Base-by-base conservation (phyloP, 257 asterid species). In the Plantago ovata region DNA sequence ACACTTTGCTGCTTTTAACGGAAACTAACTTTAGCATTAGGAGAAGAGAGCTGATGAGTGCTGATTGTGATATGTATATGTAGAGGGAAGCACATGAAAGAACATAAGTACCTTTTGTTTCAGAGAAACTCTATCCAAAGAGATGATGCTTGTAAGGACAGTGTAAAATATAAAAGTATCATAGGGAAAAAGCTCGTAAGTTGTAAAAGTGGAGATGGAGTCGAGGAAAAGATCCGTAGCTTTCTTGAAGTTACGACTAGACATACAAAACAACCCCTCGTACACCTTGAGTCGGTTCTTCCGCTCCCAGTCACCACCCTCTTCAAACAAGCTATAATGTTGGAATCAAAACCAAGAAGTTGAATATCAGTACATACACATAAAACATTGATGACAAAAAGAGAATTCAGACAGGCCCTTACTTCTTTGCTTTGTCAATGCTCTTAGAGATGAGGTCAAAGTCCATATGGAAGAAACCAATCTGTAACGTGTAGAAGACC, bases 231-330 rank as follows among this genome's bases (percentile, higher is more conserved):
- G 97, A 53, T 58, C 64, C 1, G 98, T 95, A 38, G 98, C 95
- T 84, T 82, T 93, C 81, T 89, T 84, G 76, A 92, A 85, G 71
- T 92, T 82, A 54, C 96, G 98, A 39, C 97, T 86, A 33, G 97
- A 81, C 98, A 93, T 86, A 78, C 95, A 93, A 68, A 72, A 93
- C 67, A 93, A 79, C 40, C 98, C 98, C 74, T 93, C 98, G 10
- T 88, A 93, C 57, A 85, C 91, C 83, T 89, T 89, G 82, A 89
- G 71, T 63, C 97, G 85, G 66, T 89, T 89, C 89, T 89, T 89
- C 53, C 97, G 81, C 76, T 89, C 97, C 97, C 97, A 89, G 70
- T 89, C 97, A 70, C 97, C 81, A 49, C 98, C 98, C 77, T 89
- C 97, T 73, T 93, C 98, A 69, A 93, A 93, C 84, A 93, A 77